These are phyloP conservation scores for Babesia divergens DNA, from an alignment of 169 alveolate species.

Conservation along the genomic window DNA sequence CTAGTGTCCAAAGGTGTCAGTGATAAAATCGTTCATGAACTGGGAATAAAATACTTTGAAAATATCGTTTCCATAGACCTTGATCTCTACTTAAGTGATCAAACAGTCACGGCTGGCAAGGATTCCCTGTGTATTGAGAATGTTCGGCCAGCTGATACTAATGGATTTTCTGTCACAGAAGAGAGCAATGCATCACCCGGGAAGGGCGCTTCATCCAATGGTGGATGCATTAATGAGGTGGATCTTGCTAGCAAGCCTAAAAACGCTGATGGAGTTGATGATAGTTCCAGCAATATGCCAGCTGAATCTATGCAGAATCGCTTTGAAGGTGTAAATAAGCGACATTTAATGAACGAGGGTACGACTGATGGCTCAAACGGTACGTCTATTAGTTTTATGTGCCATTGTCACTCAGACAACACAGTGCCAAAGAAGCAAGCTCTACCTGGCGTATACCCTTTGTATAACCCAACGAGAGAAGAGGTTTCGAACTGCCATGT, in stretches of 20 bases:
- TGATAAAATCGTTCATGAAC: conserved; percentile 61
- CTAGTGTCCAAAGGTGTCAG: conserved; percentile 60
- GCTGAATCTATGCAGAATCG: neutral
- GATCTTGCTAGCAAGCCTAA: neutral
- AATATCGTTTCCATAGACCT: conserved; percentile 46
- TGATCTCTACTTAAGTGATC: neutral
- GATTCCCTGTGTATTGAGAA: neutral
- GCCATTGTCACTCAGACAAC: neutral
- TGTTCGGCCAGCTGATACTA: neutral
- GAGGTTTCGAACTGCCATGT: conserved; percentile 26
- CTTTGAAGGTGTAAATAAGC: too few relatives aligned
- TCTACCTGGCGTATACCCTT: conserved; percentile 56
- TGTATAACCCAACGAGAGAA: conserved; percentile 7
- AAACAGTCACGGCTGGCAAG: neutral
- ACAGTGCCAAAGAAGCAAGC: neutral
- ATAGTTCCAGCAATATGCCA: neutral
- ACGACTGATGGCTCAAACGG: neutral
- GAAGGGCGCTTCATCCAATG: neutral
- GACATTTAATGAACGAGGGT: too few relatives aligned
- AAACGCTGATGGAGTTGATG: neutral
- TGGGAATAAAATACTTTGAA: conserved; percentile 43
- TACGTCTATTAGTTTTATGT: neutral
- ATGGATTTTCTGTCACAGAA: neutral
- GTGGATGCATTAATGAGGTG: neutral
- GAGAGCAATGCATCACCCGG: neutral